Evolutionary conservation across 257 asterid species (phyloP), one percentile per base, ranked within the genome.

Genomic region (Ophiorrhiza pumila): DNA sequence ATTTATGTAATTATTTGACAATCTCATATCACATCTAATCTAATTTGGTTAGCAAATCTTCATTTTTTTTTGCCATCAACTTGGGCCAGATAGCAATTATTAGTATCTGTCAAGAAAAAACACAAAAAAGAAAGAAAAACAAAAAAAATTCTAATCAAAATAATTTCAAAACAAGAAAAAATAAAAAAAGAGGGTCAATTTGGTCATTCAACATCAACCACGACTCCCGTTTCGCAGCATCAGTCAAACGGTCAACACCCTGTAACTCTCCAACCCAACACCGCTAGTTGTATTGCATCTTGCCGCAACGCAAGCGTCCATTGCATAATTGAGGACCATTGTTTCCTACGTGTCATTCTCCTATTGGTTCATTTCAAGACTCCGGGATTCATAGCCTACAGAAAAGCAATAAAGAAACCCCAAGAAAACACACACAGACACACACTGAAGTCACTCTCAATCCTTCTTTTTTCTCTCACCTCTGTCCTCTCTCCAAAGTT

Each of bases 321-420:
- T 23, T 31, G 85, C 87, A 79, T 86, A 85, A 85, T 83, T 82
- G 78, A 67, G 65, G 79, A 67, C 64, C 66, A 71, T 52, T n/a
- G 12, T 1, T 0, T 0, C 5, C 31, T 42, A 84, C 88, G 88
- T 84, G 96, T 25, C 82, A 0, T 0, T 0, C 0, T 15, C 0
- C 9, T 6, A 87, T 83, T 86, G 76, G 96, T 56, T 37, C 17
- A 22, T 67, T 73, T 64, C 31, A n/a, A 0, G 25, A 71, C 82
- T 49, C 85, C 50, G 87, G 96, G 96, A 92, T 92, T 69, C 87
- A 82, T 84, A 85, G 55, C 78, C 60, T 31, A 76, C 80, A 25
- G 82, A 68, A 68, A 69, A 73, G 62, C 79, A 78, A 49, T 57
- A 76, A 74, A 64, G 65, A 23, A 59, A 43, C 69, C 43, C 45